Percentiles rank a stretch among this genome's conserved stretches.
phyloP scores from a whole-genome alignment of 169 alveolate species.

The Plasmodium sp. region DNA sequence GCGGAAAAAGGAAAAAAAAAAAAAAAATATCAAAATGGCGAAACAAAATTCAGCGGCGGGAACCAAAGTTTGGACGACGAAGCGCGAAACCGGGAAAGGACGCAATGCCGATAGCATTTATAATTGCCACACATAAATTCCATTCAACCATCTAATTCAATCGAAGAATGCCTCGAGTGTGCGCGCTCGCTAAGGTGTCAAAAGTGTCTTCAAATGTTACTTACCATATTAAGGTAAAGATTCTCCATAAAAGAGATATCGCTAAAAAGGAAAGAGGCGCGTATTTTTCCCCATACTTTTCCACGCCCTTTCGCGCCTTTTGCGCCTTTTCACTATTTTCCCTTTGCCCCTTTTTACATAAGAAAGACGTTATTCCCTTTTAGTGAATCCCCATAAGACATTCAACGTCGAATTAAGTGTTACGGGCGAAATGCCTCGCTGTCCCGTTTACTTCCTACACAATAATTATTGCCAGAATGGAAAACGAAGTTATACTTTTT shows the following conservation, averaged over 20 bases:
- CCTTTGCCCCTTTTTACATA: neutral
- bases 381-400: neutral
- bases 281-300: neutral
- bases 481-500: constrained; percentile 21
- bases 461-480: constrained; percentile 24
- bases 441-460: neutral
- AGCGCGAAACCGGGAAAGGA: neutral
- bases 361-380: neutral
- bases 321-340: neutral
- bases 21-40: neutral
- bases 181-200: neutral
- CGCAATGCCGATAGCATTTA: neutral
- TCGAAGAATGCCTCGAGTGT: neutral
- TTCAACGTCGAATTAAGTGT: constrained; percentile 1
- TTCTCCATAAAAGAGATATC: neutral
- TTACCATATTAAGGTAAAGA: neutral
- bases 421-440: neutral
- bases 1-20: neutral
- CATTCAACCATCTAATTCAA: neutral
- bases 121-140: neutral
- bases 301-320: neutral
- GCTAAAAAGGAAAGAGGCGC: neutral
- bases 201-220: constrained; percentile 33
- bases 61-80: neutral
- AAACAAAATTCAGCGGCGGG: neutral